Base-by-base conservation (phyloP, 2,329 filamentous ascomycete genomes). In the Coniochaeta sp. region DNA sequence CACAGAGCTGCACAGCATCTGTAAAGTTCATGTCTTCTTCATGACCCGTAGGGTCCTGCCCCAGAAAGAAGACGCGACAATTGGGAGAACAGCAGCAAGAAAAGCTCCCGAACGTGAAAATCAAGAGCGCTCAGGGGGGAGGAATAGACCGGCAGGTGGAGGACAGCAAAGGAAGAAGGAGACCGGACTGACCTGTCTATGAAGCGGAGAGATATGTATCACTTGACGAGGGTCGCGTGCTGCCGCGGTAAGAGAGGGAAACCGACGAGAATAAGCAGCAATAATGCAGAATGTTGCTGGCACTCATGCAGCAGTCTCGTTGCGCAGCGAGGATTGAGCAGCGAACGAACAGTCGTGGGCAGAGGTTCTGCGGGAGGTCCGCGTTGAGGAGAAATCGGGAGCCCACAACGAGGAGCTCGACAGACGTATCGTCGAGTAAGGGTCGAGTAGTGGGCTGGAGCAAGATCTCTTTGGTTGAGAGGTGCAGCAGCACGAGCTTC, bases 11-110 rank as follows among this genome's bases (percentile, higher is more conserved):
- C 56, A 50, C 60, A 60, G 57, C 55, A 68, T 71, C 69, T 67
- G 67, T 70, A 72, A 73, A 67, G 68, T 70, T 69, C 63, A 72
- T 69, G 66, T 63, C 62, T 64, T 64, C 62, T 67, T 67, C 66
- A 71, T 70, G 67, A 62, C 59, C 62, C 62, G 50, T 58, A 60
- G 64, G 66, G 63, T 60, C 66, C 66, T 60, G 34, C 34, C 38
- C 16, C 58, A 60, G 34, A 38, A 57, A 24, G 26, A 22, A 58
- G 59, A 63, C 31, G 43, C 57, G 58, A 60, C 34, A 24, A 57
- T 26, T 40, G 36, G 19, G 60, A 36, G 33, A 56, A 12, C n/a
- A 19, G 31, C 22, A 56, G 54, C n/a, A 26, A 36, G 24, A 22
- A 56, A 24, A 31, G 47, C 22, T 52, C n/a, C n/a, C 43, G 5